Conservation (phyloP, 306 rosid species). For the Prunus mume region DNA sequence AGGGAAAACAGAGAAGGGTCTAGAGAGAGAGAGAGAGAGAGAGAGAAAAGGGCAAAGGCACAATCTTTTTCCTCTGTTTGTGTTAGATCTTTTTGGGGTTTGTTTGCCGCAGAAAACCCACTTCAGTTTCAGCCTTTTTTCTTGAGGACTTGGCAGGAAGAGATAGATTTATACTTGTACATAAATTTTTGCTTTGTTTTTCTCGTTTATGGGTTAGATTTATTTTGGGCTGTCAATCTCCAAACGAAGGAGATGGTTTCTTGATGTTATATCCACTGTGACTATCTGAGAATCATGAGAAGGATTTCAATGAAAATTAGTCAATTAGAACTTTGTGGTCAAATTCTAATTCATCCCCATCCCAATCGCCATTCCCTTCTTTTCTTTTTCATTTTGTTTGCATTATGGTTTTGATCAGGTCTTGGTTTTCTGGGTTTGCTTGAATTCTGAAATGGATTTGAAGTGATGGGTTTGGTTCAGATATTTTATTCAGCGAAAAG, state of each 20-base stretch:
- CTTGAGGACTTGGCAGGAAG: background rate
- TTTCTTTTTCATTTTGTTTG: background rate
- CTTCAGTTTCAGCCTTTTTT: background rate
- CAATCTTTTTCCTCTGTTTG: background rate
- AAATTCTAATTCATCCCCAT: background rate
- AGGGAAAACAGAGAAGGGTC: background rate
- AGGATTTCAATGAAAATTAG: background rate
- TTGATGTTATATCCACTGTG: constrained; percentile 20
- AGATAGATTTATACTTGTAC: constrained; percentile 30
- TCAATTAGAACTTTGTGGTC: background rate
- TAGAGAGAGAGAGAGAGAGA: constrained; percentile 2
- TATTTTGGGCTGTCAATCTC: constrained; percentile 16
- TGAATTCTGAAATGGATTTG: background rate
- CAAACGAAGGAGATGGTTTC: constrained; percentile 13
- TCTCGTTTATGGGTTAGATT: background rate
- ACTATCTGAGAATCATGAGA: background rate
- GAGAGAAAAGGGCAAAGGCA: background rate
- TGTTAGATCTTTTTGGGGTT: constrained; percentile 18
- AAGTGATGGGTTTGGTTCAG: constrained; percentile 5
- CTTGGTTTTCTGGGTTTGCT: background rate
- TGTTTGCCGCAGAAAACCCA: constrained; percentile 4
- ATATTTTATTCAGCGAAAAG: background rate
- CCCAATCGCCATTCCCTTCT: background rate
- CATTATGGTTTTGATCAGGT: background rate
- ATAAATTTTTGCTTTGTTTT: constrained; percentile 8